Evolutionary conservation across 192 early-diverging fungal genomes (phyloP).

Genomic region (Coemansia sp.): DNA sequence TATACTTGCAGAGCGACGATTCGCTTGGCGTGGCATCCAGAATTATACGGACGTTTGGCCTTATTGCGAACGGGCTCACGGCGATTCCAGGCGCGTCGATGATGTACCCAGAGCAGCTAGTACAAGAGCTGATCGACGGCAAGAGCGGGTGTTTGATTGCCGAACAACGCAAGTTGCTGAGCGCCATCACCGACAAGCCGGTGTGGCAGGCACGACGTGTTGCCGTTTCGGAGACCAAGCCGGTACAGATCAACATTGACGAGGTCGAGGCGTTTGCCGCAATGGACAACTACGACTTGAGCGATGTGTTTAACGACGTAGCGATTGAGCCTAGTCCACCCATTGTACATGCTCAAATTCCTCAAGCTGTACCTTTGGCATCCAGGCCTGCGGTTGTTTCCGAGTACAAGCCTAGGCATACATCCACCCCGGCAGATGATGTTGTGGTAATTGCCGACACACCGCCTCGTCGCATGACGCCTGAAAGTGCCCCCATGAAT

Average conservation of each 20-base stretch:
- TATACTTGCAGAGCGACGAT: slow-evolving; percentile 26
- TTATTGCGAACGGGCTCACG: slow-evolving; percentile 36
- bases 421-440: background rate
- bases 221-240: slow-evolving; percentile 18
- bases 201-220: slow-evolving; percentile 27
- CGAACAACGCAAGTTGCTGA: slow-evolving; percentile 16
- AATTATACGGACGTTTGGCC: slow-evolving; percentile 33
- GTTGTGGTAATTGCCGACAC: background rate
- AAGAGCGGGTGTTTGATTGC: slow-evolving; percentile 5
- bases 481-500: background rate
- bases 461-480: background rate
- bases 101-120: slow-evolving; percentile 30
- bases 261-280: slow-evolving; percentile 36
- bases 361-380: background rate
- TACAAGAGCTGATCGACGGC: slow-evolving; percentile 20
- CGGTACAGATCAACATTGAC: slow-evolving; percentile 40
- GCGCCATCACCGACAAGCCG: slow-evolving; percentile 8
- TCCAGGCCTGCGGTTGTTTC: background rate
- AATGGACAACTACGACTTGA: slow-evolving; percentile 23
- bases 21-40: slow-evolving; percentile 13
- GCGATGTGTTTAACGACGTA: slow-evolving; percentile 18
- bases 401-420: background rate
- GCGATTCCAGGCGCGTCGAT: slow-evolving; percentile 33
- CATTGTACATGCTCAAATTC: too few relatives aligned
- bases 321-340: background rate